phyloP scores from a whole-genome alignment of 805 yeast species.

The Metschnikowia similis region DNA sequence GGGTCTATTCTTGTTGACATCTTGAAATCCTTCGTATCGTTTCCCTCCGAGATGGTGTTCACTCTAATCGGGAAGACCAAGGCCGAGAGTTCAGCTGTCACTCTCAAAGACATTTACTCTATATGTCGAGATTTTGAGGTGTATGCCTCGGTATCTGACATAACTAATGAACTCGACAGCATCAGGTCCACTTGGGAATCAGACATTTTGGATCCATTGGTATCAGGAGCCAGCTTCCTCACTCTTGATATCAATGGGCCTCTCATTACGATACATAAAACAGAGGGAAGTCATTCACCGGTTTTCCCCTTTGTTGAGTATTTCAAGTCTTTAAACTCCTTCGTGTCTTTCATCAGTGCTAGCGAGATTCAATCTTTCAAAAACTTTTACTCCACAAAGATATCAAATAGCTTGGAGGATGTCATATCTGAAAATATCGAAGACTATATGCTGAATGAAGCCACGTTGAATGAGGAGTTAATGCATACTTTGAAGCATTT shows the following conservation, averaged over 20 bases:
- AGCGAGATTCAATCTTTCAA: conserved; percentile 21
- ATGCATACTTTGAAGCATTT: conserved; percentile 17
- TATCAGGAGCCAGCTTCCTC: conserved; percentile 7
- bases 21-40: conserved; percentile 8
- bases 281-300: neutral
- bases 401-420: conserved; percentile 27
- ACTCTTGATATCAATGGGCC: conserved; percentile 4
- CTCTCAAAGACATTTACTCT: conserved; percentile 1
- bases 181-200: conserved; percentile 12
- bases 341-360: conserved; percentile 29
- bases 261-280: neutral
- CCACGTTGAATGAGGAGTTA: conserved; percentile 18
- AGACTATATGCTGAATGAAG: conserved; percentile 16
- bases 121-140: conserved; percentile 6
- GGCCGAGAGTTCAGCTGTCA: neutral
- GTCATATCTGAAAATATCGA: conserved; percentile 29
- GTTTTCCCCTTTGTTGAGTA: conserved; percentile 7
- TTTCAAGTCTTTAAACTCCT: conserved; percentile 23
- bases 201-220: conserved; percentile 11
- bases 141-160: conserved; percentile 9
- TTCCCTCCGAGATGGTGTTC: neutral
- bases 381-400: conserved; percentile 23
- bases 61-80: neutral
- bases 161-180: conserved; percentile 5
- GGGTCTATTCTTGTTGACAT: conserved; percentile 3